Evolutionary conservation across 2,329 filamentous ascomycete species (phyloP), one percentile per base, ranked within the genome.

Genomic region (Cladosporium cucumerinum): DNA sequence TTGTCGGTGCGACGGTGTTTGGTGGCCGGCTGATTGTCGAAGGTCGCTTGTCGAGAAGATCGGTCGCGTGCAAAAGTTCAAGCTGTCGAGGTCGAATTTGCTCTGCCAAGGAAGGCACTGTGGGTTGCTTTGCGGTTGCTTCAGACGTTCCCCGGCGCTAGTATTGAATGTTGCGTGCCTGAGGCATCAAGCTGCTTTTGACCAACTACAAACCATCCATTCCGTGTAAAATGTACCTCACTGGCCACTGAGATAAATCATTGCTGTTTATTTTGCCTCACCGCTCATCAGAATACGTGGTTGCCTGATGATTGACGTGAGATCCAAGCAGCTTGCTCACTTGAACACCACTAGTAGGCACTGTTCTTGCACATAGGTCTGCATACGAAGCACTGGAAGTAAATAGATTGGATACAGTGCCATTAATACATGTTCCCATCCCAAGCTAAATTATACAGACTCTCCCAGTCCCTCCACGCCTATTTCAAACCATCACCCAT

Each of bases 1-100:
- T 70, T 75, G 72, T 66, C 66, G 72, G 67, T 32, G 52, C 49
- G 60, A 54, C 60, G 60, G 25, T 36, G 46, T 14, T 43, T 23
- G 49, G 25, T 25, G 48, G 49, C 48, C 49, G 48, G 28, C 43
- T 39, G 34, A 26, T 62, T 51, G 55, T 54, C 49, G 49, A 62
- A 54, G 60, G 54, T 51, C 49, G 49, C 54, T 62, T 48, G 58
- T 61, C 43, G 58, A 61, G 58, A 49, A 30, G 28, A 51, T 16
- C 36, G 55, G 23, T 58, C 55, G 55, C 36, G 55, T 46, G 36
- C 23, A 39, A 26, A 18, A 57, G 14, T 39, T 28, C 39, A 23
- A 59, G 28, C 23, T 48, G n/a, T 39, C 25, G 8, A 30, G 26
- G 26, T 21, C n/a, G 51, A 54, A 54, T 54, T 54, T 30, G 51